Conservation (phyloP, 1,284 basidiomycete genomes). For the Agroathelia rolfsii region DNA sequence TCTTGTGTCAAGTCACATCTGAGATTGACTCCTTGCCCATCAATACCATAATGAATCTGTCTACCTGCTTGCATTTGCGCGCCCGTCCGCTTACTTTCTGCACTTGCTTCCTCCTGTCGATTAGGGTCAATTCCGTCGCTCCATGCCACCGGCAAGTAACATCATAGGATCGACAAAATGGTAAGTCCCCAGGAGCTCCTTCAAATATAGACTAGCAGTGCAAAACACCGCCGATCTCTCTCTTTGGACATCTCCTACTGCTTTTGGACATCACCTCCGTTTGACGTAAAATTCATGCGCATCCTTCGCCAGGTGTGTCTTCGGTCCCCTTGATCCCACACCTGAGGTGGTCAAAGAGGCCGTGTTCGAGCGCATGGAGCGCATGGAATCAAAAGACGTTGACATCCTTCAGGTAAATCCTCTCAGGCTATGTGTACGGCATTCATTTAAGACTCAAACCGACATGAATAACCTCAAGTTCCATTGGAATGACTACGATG, state of each 20-base stretch:
- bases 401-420: conserved; percentile 60
- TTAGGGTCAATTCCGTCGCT: conserved; percentile 59
- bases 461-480: conserved; percentile 37
- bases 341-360: conserved; percentile 51
- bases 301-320: too few relatives aligned
- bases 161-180: conserved; percentile 72
- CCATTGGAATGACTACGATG: conserved; percentile 73
- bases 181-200: too few relatives aligned
- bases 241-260: too few relatives aligned
- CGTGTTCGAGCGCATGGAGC: conserved; percentile 55
- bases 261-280: too few relatives aligned
- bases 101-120: conserved; percentile 9
- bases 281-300: too few relatives aligned
- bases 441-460: too few relatives aligned
- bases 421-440: too few relatives aligned
- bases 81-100: conserved; percentile 2
- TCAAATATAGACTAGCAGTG: too few relatives aligned
- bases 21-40: conserved; percentile 1
- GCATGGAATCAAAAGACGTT: conserved; percentile 38
- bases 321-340: conserved; percentile 43
- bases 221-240: too few relatives aligned
- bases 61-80: conserved; percentile 62
- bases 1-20: too few relatives aligned
- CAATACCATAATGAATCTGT: conserved; percentile 12
- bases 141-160: conserved; percentile 28